Percentiles rank a stretch among this genome's conserved stretches.
Evolutionary conservation across 129 eudicot species (phyloP).

Genomic region (Tagetes patula): DNA sequence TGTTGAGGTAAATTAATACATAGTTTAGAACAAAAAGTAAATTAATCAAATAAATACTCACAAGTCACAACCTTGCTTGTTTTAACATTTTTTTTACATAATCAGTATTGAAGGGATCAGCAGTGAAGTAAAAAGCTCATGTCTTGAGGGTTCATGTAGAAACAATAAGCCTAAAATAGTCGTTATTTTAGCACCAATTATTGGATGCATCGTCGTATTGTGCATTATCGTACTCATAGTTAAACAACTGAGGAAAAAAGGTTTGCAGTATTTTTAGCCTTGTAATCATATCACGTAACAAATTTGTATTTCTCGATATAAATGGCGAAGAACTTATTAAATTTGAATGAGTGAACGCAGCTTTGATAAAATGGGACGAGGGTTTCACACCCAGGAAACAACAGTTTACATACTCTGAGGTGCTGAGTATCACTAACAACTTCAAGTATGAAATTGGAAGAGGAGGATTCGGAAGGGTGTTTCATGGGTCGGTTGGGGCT

Average conservation of each 20-base stretch:
- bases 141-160: too few species aligned
- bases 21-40: background rate
- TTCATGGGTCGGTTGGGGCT: background rate
- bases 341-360: background rate
- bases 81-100: background rate
- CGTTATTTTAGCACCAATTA: slow-evolving; percentile 20
- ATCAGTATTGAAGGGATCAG: background rate
- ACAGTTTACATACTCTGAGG: slow-evolving; percentile 5
- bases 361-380: background rate
- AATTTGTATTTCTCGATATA: too few species aligned
- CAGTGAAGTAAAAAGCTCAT: background rate
- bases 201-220: slow-evolving; percentile 17
- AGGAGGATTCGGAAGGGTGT: slow-evolving; percentile 9
- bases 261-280: slow-evolving; percentile 20
- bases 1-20: slow-evolving; percentile 25
- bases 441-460: background rate
- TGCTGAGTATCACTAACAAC: background rate
- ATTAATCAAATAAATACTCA: background rate
- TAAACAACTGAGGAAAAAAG: background rate
- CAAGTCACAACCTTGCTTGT: background rate
- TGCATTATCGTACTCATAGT: slow-evolving; percentile 7
- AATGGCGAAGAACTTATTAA: too few species aligned
- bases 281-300: background rate
- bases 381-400: background rate
- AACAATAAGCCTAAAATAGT: slow-evolving; percentile 21